Evolutionary conservation across 2,329 filamentous ascomycete genomes (phyloP).

Genomic region (Aspergillus uvarum): DNA sequence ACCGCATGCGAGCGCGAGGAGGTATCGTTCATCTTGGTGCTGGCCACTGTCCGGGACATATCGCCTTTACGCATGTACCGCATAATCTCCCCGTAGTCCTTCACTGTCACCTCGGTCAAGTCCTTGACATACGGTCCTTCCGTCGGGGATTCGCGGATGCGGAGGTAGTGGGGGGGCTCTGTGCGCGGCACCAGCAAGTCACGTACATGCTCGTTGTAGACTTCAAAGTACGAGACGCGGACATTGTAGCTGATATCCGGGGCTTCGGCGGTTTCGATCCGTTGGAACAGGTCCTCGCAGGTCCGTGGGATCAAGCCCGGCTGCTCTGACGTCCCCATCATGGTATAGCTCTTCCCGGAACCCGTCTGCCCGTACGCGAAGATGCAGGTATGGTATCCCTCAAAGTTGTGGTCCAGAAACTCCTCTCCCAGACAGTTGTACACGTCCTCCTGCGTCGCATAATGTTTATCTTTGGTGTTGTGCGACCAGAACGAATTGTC

Average conservation of each 20-base stretch:
- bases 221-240: constrained; percentile 96
- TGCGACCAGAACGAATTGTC: constrained; percentile 99
- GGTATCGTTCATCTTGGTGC: constrained; percentile 99
- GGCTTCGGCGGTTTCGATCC: constrained; percentile 80
- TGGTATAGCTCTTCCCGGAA: constrained; percentile 96
- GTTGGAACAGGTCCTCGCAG: constrained; percentile 92
- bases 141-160: constrained; percentile 91
- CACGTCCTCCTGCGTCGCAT: constrained; percentile 87
- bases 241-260: constrained; percentile 96
- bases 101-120: constrained; percentile 87
- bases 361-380: constrained; percentile 98
- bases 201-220: constrained; percentile 98
- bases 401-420: constrained; percentile 98
- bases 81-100: constrained; percentile 81
- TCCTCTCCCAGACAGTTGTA: constrained; percentile 94
- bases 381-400: constrained; percentile 98
- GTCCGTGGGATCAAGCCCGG: constrained; percentile 92
- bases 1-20: constrained; percentile 95
- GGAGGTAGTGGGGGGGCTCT: constrained; percentile 84
- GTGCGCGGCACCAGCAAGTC: constrained; percentile 82
- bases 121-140: constrained; percentile 98
- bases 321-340: constrained; percentile 84
- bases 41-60: constrained; percentile 79
- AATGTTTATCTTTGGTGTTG: constrained; percentile 73
- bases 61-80: constrained; percentile 90